phyloP scores from a whole-genome alignment of 2,329 filamentous ascomycete genomes.

The Fusarium nurragi region DNA sequence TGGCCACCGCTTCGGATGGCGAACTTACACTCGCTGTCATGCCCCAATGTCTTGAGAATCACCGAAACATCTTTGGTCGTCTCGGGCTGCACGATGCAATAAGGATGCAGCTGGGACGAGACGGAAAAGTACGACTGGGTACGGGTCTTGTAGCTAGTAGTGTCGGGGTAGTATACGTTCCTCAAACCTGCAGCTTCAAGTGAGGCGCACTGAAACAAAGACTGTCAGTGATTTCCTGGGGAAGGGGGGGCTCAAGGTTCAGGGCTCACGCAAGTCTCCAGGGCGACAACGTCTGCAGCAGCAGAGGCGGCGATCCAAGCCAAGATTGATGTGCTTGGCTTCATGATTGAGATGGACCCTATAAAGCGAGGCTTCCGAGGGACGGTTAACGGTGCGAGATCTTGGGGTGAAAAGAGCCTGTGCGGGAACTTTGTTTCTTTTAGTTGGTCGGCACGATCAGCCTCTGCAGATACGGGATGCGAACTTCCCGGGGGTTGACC shows the following conservation, averaged over 20 bases:
- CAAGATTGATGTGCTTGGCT: background rate
- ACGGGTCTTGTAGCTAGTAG: slow-evolving; percentile 23
- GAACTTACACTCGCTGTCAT: slow-evolving; percentile 2
- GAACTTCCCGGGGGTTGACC: background rate
- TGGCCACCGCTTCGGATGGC: slow-evolving; percentile 15
- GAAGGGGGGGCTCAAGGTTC: background rate
- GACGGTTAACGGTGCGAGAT: background rate
- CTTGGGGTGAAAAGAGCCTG: slow-evolving; percentile 11
- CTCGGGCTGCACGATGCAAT: slow-evolving; percentile 42
- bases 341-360: slow-evolving; percentile 12
- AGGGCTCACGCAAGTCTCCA: slow-evolving; percentile 8
- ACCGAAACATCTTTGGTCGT: slow-evolving; percentile 37
- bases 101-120: slow-evolving; percentile 32
- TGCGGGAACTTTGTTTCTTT: slow-evolving; percentile 9
- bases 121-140: slow-evolving; percentile 41
- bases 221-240: background rate
- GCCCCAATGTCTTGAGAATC: slow-evolving; percentile 6
- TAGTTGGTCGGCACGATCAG: slow-evolving; percentile 7
- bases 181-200: slow-evolving; percentile 21
- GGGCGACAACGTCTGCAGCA: background rate
- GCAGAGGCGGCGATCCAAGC: slow-evolving; percentile 9
- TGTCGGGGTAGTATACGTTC: slow-evolving; percentile 21
- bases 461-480: background rate
- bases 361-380: background rate
- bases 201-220: slow-evolving; percentile 12